These are phyloP conservation scores for Nannizzia gypsea DNA, from an alignment of 2,329 filamentous ascomycete genomes.

Conservation along the genomic window DNA sequence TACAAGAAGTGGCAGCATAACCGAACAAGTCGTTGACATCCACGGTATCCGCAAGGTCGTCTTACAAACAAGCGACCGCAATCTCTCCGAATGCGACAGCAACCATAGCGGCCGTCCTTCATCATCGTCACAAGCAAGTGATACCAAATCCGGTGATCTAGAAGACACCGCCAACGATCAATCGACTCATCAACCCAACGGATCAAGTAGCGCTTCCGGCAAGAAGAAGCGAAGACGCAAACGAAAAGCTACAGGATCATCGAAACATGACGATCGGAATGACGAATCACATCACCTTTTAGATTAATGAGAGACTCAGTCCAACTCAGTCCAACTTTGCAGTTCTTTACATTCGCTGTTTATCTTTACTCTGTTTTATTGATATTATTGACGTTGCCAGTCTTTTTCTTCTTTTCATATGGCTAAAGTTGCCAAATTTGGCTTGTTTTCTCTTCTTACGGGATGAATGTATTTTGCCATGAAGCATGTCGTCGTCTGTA, in stretches of 20 bases:
- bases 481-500: background rate
- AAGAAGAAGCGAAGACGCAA: conserved; percentile 14
- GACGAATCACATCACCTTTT: conserved; percentile 4
- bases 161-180: background rate
- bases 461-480: background rate
- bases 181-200: background rate
- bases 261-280: conserved; percentile 1
- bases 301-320: background rate
- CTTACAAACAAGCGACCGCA: conserved; percentile 52
- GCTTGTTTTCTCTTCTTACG: background rate
- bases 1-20: conserved; percentile 63
- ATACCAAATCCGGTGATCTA: background rate
- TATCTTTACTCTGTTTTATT: background rate
- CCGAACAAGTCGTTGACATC: conserved; percentile 63
- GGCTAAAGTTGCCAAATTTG: too few species aligned
- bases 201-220: background rate
- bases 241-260: conserved; percentile 7
- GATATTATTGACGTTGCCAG: background rate
- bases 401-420: background rate
- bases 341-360: background rate
- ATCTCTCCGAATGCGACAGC: conserved; percentile 19
- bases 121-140: background rate
- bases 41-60: conserved; percentile 66
- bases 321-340: background rate
- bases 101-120: background rate